phyloP scores from a whole-genome alignment of 257 asterid species.

The Nicotiana benthamiana region DNA sequence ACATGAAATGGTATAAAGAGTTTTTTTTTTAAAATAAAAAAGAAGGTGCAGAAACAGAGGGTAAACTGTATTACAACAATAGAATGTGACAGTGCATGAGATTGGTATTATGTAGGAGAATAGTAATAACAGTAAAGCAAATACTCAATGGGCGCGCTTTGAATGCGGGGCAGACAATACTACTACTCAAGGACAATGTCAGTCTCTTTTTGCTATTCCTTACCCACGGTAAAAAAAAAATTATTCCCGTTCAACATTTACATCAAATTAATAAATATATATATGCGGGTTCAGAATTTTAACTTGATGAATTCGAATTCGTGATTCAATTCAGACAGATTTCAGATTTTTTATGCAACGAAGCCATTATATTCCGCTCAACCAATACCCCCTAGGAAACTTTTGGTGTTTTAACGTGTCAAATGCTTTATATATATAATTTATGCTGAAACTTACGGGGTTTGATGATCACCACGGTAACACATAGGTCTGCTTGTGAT shows the following conservation, averaged over 20 bases:
- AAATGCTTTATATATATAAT: no score
- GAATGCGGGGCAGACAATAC: constrained; percentile 78
- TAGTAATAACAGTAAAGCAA: constrained; percentile 11
- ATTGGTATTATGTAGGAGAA: constrained; percentile 4
- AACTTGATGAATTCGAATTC: no score
- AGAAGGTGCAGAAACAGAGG: background rate
- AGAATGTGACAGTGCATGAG: constrained; percentile 24
- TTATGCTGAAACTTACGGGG: no score
- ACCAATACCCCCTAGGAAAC: no score
- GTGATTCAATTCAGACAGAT: no score
- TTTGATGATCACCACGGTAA: no score
- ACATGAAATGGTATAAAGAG: background rate
- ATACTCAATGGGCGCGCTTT: constrained; percentile 44
- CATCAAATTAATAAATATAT: background rate
- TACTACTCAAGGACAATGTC: constrained; percentile 55
- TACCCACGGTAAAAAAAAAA: background rate
- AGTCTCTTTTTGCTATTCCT: constrained; percentile 19
- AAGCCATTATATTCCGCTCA: no score
- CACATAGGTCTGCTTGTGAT: no score
- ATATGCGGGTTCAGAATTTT: rapidly evolving
- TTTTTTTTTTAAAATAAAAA: no score
- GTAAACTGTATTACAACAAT: background rate
- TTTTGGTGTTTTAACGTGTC: no score
- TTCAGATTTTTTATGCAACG: no score
- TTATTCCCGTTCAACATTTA: background rate